Percentiles rank a stretch among this genome's conserved stretches.
phyloP scores from a whole-genome alignment of 257 asterid species.

The Petunia secreta region DNA sequence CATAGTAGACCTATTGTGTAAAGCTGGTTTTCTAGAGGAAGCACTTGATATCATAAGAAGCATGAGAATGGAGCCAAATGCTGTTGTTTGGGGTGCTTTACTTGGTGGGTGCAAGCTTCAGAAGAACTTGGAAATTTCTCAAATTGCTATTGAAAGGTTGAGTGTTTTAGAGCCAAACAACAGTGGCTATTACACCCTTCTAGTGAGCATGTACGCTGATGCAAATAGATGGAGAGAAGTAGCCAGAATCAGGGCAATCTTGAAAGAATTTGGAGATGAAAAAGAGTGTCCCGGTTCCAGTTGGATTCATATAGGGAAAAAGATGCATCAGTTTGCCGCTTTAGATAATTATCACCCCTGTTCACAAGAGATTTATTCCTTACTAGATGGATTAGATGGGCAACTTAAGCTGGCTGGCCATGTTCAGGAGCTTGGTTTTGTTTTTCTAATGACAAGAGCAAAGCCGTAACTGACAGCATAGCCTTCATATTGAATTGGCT shows the following conservation, averaged over 20 bases:
- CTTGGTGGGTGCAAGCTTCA: constrained; percentile 77
- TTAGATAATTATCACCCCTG: constrained; percentile 55
- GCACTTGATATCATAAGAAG: constrained; percentile 62
- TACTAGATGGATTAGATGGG: constrained; percentile 52
- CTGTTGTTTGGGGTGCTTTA: constrained; percentile 78
- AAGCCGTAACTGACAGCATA: not conserved
- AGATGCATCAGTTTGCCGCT: constrained; percentile 71
- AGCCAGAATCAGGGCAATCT: constrained; percentile 49
- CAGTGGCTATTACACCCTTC: constrained; percentile 61
- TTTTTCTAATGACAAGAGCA: constrained; percentile 1
- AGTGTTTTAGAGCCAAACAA: constrained; percentile 62
- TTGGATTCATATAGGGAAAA: constrained; percentile 68
- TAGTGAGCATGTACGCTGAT: constrained; percentile 75
- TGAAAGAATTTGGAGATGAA: constrained; percentile 68
- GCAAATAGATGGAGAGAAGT: constrained; percentile 71
- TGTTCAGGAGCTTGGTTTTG: constrained; percentile 32
- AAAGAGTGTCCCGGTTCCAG: constrained; percentile 69
- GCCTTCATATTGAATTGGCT: not conserved
- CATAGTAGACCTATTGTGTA: constrained; percentile 75
- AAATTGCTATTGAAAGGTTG: constrained; percentile 58
- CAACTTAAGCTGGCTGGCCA: constrained; percentile 54
- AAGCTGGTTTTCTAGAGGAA: constrained; percentile 79
- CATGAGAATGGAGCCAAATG: constrained; percentile 76
- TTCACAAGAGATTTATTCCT: constrained; percentile 45
- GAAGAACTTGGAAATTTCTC: constrained; percentile 69